Evolutionary conservation across 2,329 filamentous ascomycete genomes (phyloP).

Genomic region (Bisporella sp.): DNA sequence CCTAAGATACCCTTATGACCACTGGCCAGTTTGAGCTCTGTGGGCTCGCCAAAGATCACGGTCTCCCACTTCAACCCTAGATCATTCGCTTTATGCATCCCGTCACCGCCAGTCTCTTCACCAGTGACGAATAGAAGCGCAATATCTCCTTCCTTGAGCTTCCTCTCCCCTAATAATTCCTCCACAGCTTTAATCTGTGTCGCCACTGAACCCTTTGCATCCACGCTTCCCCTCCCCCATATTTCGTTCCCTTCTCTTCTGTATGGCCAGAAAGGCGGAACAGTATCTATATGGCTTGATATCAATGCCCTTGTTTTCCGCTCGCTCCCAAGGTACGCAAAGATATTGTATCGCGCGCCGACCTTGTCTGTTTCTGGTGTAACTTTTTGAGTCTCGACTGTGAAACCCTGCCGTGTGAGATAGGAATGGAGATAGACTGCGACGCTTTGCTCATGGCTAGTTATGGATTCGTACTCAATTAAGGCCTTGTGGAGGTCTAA

Average conservation of each 20-base stretch:
- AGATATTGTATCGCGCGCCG: constrained; percentile 44
- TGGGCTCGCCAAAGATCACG: constrained; percentile 89
- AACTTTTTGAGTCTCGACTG: constrained; percentile 50
- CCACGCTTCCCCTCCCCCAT: constrained; percentile 67
- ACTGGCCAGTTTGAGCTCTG: constrained; percentile 76
- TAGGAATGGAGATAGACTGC: constrained; percentile 51
- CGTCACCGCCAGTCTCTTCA: constrained; percentile 74
- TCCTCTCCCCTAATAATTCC: constrained; percentile 38
- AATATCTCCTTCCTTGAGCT: constrained; percentile 41
- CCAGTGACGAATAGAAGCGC: constrained; percentile 67
- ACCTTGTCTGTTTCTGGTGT: constrained; percentile 12
- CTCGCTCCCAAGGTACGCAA: constrained; percentile 47
- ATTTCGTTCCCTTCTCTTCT: constrained; percentile 41
- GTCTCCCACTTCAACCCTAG: constrained; percentile 50
- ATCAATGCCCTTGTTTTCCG: constrained; percentile 44
- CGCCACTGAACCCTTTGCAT: constrained; percentile 64
- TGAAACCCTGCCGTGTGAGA: constrained; percentile 50
- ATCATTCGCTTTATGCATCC: constrained; percentile 59
- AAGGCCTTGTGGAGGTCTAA: constrained; percentile 56
- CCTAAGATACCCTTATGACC: constrained; percentile 84
- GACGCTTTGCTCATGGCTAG: constrained; percentile 51
- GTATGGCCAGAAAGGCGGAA: constrained; percentile 43
- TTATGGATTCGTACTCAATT: constrained; percentile 56
- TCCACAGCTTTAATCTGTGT: constrained; percentile 65
- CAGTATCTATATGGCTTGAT: constrained; percentile 59